These are phyloP conservation scores for Piper longum DNA, from an alignment of 164 flowering plant genomes.

Conservation along the genomic window DNA sequence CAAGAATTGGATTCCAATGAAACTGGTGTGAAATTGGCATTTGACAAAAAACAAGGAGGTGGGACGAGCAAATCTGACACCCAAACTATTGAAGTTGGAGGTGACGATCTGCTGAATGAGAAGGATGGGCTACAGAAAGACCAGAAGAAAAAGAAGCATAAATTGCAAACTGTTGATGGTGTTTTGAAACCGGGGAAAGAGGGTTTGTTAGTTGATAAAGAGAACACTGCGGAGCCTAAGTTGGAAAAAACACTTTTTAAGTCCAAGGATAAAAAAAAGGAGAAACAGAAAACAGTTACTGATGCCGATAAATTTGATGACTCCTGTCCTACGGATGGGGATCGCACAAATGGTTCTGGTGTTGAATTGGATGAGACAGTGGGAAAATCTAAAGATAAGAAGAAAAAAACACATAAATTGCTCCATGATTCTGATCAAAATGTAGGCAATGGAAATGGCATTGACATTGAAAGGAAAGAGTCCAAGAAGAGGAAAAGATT, in stretches of 20 bases:
- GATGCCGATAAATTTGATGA: slow-evolving; percentile 11
- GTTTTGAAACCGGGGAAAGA: neutral
- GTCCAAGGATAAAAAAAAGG: slow-evolving; percentile 19
- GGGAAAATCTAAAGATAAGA: slow-evolving; percentile 17
- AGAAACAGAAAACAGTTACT: slow-evolving; percentile 13
- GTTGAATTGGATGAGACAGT: slow-evolving; percentile 1
- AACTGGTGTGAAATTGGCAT: neutral
- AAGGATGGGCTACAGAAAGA: slow-evolving; percentile 12
- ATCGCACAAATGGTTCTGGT: slow-evolving; percentile 5
- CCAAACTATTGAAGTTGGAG: neutral
- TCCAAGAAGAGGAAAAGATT: slow-evolving; percentile 56
- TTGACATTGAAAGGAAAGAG: slow-evolving; percentile 13
- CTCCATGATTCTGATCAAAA: neutral
- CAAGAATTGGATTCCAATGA: neutral
- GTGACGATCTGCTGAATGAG: neutral
- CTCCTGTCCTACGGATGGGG: slow-evolving; percentile 1
- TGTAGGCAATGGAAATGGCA: slow-evolving; percentile 9
- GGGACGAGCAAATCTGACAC: neutral
- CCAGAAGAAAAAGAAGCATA: slow-evolving; percentile 21
- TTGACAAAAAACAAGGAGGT: neutral
- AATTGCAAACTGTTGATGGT: neutral
- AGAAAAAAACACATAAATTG: slow-evolving; percentile 17
- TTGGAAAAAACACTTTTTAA: slow-evolving; percentile 3
- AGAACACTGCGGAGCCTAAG: slow-evolving; percentile 5
- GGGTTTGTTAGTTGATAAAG: slow-evolving; percentile 3